phyloP scores from a whole-genome alignment of 2,329 filamentous ascomycete genomes.

The Phymatotrichopsis omnivora region DNA sequence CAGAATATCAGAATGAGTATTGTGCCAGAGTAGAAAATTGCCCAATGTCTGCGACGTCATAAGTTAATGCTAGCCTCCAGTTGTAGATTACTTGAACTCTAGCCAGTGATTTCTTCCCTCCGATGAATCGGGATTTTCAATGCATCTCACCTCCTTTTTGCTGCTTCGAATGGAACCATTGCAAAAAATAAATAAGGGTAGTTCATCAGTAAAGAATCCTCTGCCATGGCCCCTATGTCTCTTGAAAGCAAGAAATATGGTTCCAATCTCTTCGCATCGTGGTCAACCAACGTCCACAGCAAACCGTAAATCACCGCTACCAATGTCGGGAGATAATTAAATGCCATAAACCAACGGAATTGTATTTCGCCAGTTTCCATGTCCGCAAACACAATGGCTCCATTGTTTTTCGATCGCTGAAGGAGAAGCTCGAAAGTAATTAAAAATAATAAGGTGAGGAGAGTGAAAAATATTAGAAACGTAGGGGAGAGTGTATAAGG shows the following conservation, averaged over 20 bases:
- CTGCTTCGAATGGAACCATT: slow-evolving; percentile 7
- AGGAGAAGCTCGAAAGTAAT: slow-evolving; percentile 2
- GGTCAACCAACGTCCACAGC: slow-evolving; percentile 9
- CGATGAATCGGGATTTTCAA: background rate
- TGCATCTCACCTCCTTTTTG: slow-evolving; percentile 27
- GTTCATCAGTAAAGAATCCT: slow-evolving; percentile 14
- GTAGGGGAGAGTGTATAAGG: slow-evolving; percentile 1
- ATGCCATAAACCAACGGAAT: too few relatives aligned
- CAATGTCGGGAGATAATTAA: slow-evolving; percentile 4
- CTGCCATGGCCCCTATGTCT: slow-evolving; percentile 4
- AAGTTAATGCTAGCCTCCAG: background rate
- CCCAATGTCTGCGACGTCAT: slow-evolving; percentile 2
- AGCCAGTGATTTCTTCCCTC: slow-evolving; percentile 1
- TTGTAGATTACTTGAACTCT: background rate
- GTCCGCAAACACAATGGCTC: slow-evolving; percentile 3
- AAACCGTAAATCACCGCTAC: slow-evolving; percentile 3
- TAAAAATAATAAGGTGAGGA: background rate
- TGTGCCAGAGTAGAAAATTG: slow-evolving; percentile 5
- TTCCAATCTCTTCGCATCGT: slow-evolving; percentile 16
- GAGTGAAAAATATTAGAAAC: slow-evolving; percentile 11
- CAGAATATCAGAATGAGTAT: slow-evolving; percentile 9
- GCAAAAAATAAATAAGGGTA: slow-evolving; percentile 10
- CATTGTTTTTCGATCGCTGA: background rate
- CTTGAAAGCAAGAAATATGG: slow-evolving; percentile 18
- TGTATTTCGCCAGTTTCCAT: too few relatives aligned